Conservation (phyloP, 75 land plant species). For the Pinus tabuliformis region DNA sequence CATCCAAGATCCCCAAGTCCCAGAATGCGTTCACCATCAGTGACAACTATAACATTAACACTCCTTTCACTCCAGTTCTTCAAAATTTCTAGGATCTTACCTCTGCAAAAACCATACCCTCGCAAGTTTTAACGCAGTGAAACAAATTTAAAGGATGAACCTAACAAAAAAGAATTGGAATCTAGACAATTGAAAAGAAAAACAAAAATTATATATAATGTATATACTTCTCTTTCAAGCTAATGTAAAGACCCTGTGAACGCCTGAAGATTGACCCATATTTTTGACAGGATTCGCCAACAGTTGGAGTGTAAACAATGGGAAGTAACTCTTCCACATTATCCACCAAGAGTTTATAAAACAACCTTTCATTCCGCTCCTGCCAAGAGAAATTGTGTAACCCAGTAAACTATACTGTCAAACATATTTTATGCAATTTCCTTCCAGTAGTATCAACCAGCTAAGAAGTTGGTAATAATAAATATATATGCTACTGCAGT, state of each 20-base stretch:
- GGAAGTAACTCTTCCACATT: slow-evolving; percentile 90
- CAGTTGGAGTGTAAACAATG: slow-evolving; percentile 89
- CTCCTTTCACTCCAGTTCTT: slow-evolving; percentile 72
- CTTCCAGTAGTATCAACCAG: neutral
- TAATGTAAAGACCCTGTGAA: slow-evolving; percentile 88
- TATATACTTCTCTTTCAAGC: slow-evolving; percentile 79
- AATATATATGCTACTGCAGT: no score
- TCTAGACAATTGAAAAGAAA: no score
- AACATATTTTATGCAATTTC: neutral
- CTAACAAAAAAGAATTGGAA: neutral
- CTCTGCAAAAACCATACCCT: slow-evolving; percentile 32
- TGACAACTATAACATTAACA: slow-evolving; percentile 87
- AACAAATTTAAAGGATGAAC: neutral
- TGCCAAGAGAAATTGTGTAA: slow-evolving; percentile 18
- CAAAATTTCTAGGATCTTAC: slow-evolving; percentile 72
- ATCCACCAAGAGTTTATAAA: slow-evolving; percentile 87
- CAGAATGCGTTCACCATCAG: slow-evolving; percentile 90
- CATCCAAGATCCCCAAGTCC: slow-evolving; percentile 93
- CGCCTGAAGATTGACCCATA: slow-evolving; percentile 68
- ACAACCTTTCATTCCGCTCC: slow-evolving; percentile 88
- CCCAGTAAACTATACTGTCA: neutral
- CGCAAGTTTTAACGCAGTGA: slow-evolving; percentile 4
- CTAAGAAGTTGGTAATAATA: neutral
- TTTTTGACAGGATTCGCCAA: slow-evolving; percentile 93
- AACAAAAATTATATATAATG: neutral